Conservation (phyloP, 2,329 filamentous ascomycete genomes). For the Nemania sp. region DNA sequence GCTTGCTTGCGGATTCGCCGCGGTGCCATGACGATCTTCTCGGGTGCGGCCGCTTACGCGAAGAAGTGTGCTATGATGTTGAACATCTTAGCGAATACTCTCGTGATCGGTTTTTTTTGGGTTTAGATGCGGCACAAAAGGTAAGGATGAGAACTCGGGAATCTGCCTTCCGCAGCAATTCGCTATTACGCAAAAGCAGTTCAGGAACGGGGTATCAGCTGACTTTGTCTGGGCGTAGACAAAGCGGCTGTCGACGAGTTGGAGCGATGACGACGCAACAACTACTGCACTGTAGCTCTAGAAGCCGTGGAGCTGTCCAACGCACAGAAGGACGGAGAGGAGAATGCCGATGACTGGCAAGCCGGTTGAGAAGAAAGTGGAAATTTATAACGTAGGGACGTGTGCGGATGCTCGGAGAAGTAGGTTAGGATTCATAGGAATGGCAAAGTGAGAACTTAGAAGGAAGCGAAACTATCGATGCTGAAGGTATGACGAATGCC, state of each 20-base stretch:
- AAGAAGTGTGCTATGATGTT: slow-evolving; percentile 31
- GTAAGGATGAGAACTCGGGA: background rate
- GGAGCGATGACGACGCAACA: slow-evolving; percentile 8
- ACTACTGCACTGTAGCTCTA: background rate
- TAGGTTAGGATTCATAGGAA: slow-evolving; percentile 8
- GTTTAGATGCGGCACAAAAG: background rate
- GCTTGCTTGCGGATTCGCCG: background rate
- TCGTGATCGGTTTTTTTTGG: background rate
- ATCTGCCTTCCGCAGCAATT: background rate
- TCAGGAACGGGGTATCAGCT: background rate
- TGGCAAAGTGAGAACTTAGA: slow-evolving; percentile 3
- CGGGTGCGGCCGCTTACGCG: slow-evolving; percentile 17
- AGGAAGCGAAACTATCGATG: no score
- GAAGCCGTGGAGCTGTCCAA: background rate
- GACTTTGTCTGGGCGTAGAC: slow-evolving; percentile 1
- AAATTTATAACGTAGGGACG: background rate
- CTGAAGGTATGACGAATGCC: slow-evolving; percentile 19
- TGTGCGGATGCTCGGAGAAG: background rate
- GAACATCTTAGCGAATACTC: slow-evolving; percentile 21
- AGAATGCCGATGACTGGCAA: background rate
- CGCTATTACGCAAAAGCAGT: background rate
- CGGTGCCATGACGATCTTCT: background rate
- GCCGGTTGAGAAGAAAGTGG: background rate
- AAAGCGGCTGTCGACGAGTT: slow-evolving; percentile 4
- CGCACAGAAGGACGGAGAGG: background rate